Evolutionary conservation across 768 basidiomycete species (phyloP).

Genomic region (Pleurotus salmoneostramineus): DNA sequence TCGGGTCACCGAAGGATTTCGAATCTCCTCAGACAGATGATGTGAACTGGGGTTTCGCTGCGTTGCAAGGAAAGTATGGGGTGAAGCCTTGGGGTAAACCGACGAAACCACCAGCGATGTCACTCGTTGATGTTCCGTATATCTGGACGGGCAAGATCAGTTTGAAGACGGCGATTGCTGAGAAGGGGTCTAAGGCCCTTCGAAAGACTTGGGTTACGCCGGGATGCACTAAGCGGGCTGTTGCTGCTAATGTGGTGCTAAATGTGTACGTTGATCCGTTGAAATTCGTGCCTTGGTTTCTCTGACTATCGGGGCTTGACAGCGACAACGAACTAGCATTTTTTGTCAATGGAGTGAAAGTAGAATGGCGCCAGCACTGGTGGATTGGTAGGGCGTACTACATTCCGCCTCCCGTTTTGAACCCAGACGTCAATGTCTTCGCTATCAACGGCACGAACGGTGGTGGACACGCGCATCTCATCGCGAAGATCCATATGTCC

Average conservation of each 20-base stretch:
- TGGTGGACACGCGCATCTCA: constrained; percentile 22
- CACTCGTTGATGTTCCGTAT: neutral
- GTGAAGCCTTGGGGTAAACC: constrained; percentile 1
- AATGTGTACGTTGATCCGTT: constrained; percentile 1
- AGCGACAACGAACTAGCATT: constrained; percentile 23
- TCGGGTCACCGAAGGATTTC: constrained; percentile 2
- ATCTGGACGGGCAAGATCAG: neutral
- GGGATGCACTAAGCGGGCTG: constrained; percentile 1
- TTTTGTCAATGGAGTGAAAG: constrained; percentile 2
- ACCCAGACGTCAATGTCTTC: constrained; percentile 25
- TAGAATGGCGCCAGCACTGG: constrained; percentile 2
- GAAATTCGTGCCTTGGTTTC: neutral
- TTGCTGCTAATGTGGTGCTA: neutral
- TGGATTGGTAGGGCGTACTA: constrained; percentile 22
- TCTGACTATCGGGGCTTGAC: neutral
- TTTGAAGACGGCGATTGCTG: neutral
- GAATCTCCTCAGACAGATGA: neutral
- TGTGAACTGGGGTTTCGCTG: neutral
- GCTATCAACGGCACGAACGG: constrained; percentile 22
- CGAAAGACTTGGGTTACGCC: constrained; percentile 3
- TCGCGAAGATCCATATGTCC: constrained; percentile 24
- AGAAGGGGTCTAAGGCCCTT: neutral
- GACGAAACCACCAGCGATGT: neutral
- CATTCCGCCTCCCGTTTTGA: constrained; percentile 18
- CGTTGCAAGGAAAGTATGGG: neutral